These are phyloP conservation scores for Leccinum brunneo-olivaceum DNA, from an alignment of 1,284 basidiomycete species.

Conservation along the genomic window DNA sequence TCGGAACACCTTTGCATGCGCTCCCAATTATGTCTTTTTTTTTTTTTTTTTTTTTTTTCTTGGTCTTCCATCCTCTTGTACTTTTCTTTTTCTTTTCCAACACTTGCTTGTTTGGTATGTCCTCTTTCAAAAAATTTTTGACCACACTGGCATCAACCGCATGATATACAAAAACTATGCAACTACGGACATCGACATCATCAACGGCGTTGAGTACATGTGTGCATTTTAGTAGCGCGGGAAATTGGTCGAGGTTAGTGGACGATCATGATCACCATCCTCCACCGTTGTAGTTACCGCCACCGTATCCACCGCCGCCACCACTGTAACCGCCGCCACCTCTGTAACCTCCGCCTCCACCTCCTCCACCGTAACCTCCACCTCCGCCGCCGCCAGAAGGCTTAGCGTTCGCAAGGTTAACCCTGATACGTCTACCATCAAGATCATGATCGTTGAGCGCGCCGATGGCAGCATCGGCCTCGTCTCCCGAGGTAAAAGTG, in stretches of 20 bases:
- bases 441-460: slow-evolving; percentile 86
- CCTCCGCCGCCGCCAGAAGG: slow-evolving; percentile 29
- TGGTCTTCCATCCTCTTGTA: neutral
- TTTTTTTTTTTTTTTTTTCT: no score
- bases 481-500: slow-evolving; percentile 50
- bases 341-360: slow-evolving; percentile 7
- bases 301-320: slow-evolving; percentile 8
- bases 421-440: slow-evolving; percentile 87
- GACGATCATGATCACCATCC: slow-evolving; percentile 16
- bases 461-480: slow-evolving; percentile 76
- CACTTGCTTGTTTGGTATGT: no score
- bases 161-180: neutral
- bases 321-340: slow-evolving; percentile 12
- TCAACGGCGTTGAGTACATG: slow-evolving; percentile 5
- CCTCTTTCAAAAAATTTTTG: no score
- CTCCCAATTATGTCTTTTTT: slow-evolving; percentile 1
- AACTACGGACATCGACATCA: slow-evolving; percentile 10
- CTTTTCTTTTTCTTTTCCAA: no score
- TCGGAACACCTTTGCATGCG: no score
- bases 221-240: slow-evolving; percentile 11
- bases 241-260: neutral
- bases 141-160: no score
- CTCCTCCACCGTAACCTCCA: slow-evolving; percentile 1
- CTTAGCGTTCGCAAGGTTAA: slow-evolving; percentile 89
- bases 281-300: slow-evolving; percentile 1